phyloP scores from a whole-genome alignment of 2,329 filamentous ascomycete genomes.

The Biscogniauxia marginata region DNA sequence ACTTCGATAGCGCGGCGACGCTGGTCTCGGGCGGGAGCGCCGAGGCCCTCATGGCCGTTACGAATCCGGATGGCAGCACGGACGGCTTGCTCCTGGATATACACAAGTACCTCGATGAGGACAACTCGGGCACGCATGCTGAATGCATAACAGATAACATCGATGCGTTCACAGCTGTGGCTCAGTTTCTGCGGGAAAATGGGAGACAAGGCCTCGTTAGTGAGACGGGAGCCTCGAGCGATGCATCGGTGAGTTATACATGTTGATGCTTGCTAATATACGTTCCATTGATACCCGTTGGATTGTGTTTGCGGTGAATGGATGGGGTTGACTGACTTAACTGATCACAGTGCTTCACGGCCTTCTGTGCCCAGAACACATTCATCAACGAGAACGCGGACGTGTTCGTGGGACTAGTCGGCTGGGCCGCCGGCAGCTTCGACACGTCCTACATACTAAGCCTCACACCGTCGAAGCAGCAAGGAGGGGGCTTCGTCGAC shows the following conservation, averaged over 20 bases:
- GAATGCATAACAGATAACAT: conserved; percentile 55
- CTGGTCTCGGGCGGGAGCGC: conserved; percentile 51
- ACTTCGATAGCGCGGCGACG: conserved; percentile 52
- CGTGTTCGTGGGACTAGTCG: conserved; percentile 46
- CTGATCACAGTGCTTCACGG: conserved; percentile 37
- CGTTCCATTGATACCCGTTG: too few relatives aligned
- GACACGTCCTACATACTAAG: conserved; percentile 41
- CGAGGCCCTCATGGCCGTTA: conserved; percentile 50
- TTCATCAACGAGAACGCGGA: conserved; percentile 47
- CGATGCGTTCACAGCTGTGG: conserved; percentile 46
- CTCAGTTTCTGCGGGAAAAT: conserved; percentile 45
- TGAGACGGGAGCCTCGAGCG: conserved; percentile 51
- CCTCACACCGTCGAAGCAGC: conserved; percentile 39
- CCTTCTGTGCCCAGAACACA: conserved; percentile 46
- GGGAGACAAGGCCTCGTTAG: conserved; percentile 50
- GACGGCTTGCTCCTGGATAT: conserved; percentile 58
- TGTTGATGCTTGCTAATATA: not conserved
- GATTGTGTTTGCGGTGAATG: too few relatives aligned
- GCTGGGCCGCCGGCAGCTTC: conserved; percentile 47
- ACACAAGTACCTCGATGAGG: conserved; percentile 60
- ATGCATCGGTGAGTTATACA: conserved; percentile 35
- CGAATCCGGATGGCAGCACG: conserved; percentile 57
- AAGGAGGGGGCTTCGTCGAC: conserved; percentile 34
- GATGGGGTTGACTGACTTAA: conserved; percentile 4
- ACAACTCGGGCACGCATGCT: conserved; percentile 52